Evolutionary conservation across 2,329 filamentous ascomycete genomes (phyloP), one percentile per base, ranked within the genome.

Genomic region (Aspergillus eucalypticola): DNA sequence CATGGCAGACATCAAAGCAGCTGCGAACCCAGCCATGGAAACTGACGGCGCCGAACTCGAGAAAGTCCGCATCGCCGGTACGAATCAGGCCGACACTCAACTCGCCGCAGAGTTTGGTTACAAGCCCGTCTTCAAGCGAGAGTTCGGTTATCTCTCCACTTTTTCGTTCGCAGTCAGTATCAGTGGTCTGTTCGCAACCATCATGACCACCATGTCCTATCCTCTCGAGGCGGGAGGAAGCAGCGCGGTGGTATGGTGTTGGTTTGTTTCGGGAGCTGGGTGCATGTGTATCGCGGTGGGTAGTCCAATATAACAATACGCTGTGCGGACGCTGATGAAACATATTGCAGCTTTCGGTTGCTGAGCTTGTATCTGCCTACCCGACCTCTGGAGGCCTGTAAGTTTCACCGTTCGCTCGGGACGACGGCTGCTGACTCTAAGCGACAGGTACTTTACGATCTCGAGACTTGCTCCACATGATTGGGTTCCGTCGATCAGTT

Each of bases 151-250:
- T 7, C 35, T 55, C 4, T 55, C 53, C 5, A 55, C 53, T 11
- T 55, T 55, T 21, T 55, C 53, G n/a, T 55, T 55, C n/a, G 53
- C 53, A 6, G 53, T 55, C 39, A 55, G 53, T 46, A 55, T 55
- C 39, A 44, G 39, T 15, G 53, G 53, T 13, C 11, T 55, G n/a
- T 55, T 55, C 2, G 25, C 53, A 10, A 55, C 53, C 8, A 38
- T 55, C 17, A 55, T 55, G 53, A 55, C 53, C 25, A 55, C 53
- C n/a, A 44, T 55, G 53, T 32, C 42, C 2, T 55, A 55, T 32
- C 53, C 53, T 27, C 35, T 55, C 10, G 53, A 55, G 21, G 53
- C 53, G 17, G 53, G 53, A 27, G 53, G 53, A 15, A 55, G 53
- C 21, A 55, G 53, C 21, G 53, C 53, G n/a, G 53, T 55, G 19